phyloP scores from a whole-genome alignment of 371 early-diverging fungal species.

The Blakeslea trispora region DNA sequence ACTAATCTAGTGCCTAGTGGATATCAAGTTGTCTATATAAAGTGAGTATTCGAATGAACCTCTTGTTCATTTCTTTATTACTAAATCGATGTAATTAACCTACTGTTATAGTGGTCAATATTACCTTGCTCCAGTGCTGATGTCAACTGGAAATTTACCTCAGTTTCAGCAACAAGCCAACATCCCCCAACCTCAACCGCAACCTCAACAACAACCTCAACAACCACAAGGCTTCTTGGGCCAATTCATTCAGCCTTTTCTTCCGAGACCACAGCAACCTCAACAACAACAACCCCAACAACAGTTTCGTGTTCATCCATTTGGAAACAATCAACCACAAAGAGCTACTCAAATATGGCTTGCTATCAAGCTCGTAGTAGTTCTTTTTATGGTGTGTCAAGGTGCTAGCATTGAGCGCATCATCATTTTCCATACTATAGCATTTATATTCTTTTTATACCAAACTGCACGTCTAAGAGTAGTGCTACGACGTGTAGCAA shows the following conservation, averaged over 20 bases:
- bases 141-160: no score
- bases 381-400: conserved; percentile 45
- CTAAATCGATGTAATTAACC: no score
- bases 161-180: no score
- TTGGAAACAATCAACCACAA: conserved; percentile 15
- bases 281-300: conserved; percentile 8
- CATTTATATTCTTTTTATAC: conserved; percentile 43
- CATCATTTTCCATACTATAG: conserved; percentile 38
- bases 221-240: conserved; percentile 1
- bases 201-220: conserved; percentile 1
- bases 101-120: conserved; percentile 44
- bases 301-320: conserved; percentile 1
- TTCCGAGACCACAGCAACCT: background rate
- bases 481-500: conserved; percentile 35
- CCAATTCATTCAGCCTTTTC: background rate
- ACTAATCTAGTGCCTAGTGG: conserved; percentile 40
- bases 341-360: conserved; percentile 43
- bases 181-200: conserved; percentile 7
- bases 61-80: no score
- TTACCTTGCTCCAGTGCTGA: conserved; percentile 43
- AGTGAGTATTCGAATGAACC: conserved; percentile 27
- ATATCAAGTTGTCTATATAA: conserved; percentile 43
- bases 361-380: conserved; percentile 38
- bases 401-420: conserved; percentile 45
- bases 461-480: conserved; percentile 49